These are phyloP conservation scores for Spathaspora girioi DNA, from an alignment of 805 yeast genomes.

Conservation along the genomic window DNA sequence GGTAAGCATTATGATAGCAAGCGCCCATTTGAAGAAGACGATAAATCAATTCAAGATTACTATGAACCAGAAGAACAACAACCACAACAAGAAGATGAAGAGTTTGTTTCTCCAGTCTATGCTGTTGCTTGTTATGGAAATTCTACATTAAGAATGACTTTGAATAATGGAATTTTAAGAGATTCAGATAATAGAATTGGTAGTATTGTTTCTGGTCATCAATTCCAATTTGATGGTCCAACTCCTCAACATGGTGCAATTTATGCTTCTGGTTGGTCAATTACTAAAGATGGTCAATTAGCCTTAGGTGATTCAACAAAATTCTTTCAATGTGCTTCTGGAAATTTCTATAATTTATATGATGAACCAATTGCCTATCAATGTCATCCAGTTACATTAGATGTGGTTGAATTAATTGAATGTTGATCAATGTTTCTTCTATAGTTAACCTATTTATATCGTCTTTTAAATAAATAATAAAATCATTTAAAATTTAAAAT, in stretches of 20 bases:
- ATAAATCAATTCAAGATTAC: neutral
- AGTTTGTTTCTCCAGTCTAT: conserved; percentile 19
- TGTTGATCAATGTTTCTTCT: conserved; percentile 13
- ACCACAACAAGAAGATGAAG: conserved; percentile 5
- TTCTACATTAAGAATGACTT: conserved; percentile 23
- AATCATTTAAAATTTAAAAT: neutral
- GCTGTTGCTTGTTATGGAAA: conserved; percentile 26
- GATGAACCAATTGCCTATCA: conserved; percentile 29
- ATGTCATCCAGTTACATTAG: conserved; percentile 34
- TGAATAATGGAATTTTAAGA: conserved; percentile 26
- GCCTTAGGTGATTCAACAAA: conserved; percentile 26
- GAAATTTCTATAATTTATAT: conserved; percentile 36
- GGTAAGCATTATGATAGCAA: neutral
- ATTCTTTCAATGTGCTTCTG: conserved; percentile 39
- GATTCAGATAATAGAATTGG: conserved; percentile 33
- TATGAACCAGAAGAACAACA: conserved; percentile 2
- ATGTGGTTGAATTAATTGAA: conserved; percentile 32
- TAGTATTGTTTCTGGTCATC: conserved; percentile 33
- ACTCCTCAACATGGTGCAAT: conserved; percentile 36
- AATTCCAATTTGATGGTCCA: conserved; percentile 42
- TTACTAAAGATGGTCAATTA: conserved; percentile 29
- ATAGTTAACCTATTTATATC: neutral
- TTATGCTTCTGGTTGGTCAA: conserved; percentile 39
- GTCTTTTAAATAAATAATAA: neutral
- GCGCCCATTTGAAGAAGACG: neutral